phyloP scores from a whole-genome alignment of 202 grass and related monocot genomes.

The Saccharum hybrid region DNA sequence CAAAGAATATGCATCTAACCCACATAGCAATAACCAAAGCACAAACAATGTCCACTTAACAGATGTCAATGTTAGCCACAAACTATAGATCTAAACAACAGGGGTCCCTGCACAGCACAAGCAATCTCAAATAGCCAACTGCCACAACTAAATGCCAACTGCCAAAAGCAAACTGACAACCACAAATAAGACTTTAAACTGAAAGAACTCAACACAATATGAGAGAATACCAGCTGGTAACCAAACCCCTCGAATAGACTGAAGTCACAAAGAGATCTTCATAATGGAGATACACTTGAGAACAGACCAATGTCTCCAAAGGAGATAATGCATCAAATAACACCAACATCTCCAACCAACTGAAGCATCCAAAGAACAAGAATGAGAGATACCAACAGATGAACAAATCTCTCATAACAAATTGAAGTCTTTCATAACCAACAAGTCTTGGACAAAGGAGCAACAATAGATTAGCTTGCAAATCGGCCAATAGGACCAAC shows the following conservation, averaged over 20 bases:
- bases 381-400: background rate
- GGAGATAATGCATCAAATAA: background rate
- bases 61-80: too few relatives aligned
- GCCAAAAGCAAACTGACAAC: background rate
- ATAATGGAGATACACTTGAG: background rate
- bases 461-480: background rate
- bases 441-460: background rate
- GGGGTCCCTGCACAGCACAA: background rate
- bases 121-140: background rate
- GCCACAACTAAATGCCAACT: background rate
- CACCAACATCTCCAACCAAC: background rate
- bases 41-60: too few relatives aligned
- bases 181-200: background rate
- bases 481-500: background rate
- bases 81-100: background rate
- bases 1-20: too few relatives aligned
- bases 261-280: background rate
- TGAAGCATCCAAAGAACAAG: background rate
- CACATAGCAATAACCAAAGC: too few relatives aligned
- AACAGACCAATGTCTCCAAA: background rate
- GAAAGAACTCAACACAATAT: background rate
- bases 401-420: background rate
- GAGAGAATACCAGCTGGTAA: background rate
- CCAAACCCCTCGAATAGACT: background rate
- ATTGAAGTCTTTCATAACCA: background rate